Conservation (phyloP, 495 filamentous ascomycete species). For the Podospora pseudoanserina region DNA sequence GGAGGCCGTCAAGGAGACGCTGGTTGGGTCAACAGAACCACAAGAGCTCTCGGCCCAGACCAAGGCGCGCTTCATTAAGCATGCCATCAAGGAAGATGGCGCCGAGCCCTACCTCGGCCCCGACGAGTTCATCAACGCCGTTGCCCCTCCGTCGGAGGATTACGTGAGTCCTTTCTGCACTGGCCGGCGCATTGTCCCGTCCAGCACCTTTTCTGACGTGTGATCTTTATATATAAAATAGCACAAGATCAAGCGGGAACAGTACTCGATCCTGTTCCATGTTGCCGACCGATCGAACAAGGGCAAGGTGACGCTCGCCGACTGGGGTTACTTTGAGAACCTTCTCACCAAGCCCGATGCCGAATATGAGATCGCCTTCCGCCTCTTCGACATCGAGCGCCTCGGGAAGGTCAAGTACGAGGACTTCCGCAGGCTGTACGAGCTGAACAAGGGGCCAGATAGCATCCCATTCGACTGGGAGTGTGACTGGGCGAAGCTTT, state of each 20-base stretch:
- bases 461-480: constrained; percentile 95
- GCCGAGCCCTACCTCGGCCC: constrained; percentile 77
- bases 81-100: constrained; percentile 70
- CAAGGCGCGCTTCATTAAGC: constrained; percentile 67
- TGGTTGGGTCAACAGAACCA: constrained; percentile 61
- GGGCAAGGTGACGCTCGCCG: constrained; percentile 70
- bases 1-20: constrained; percentile 70
- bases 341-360: constrained; percentile 91
- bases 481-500: constrained; percentile 93
- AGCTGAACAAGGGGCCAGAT: constrained; percentile 72
- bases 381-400: constrained; percentile 83
- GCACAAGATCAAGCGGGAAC: constrained; percentile 96
- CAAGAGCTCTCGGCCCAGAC: constrained; percentile 63
- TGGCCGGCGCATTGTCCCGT: neutral
- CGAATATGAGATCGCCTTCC: constrained; percentile 98
- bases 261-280: constrained; percentile 87
- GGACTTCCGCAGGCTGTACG: constrained; percentile 74
- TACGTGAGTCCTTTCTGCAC: constrained; percentile 62
- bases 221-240: constrained; percentile 34
- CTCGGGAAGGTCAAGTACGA: constrained; percentile 83
- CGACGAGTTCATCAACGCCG: constrained; percentile 82
- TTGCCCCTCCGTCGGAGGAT: constrained; percentile 83
- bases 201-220: constrained; percentile 21
- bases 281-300: constrained; percentile 75
- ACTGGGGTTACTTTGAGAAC: constrained; percentile 92